A percentile compares a stretch with the other conserved stretches of the same genome.
Conservation (phyloP, 257 asterid genomes). For the Misopates orontium region DNA sequence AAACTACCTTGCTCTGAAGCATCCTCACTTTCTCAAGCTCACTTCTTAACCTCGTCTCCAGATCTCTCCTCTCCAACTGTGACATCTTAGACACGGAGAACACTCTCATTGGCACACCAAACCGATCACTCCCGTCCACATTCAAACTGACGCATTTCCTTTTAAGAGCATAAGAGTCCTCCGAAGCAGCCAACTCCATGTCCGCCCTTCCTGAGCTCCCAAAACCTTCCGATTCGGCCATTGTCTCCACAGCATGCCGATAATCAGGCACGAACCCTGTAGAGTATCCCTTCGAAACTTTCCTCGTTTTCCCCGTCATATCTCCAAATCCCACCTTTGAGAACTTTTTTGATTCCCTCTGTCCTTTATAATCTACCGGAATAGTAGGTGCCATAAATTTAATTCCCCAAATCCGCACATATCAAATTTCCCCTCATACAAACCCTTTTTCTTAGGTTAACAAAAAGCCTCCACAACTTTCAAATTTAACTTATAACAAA, state of each 20-base stretch:
- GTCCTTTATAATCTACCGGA: constrained; percentile 57
- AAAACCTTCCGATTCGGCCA: constrained; percentile 66
- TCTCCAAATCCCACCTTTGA: constrained; percentile 33
- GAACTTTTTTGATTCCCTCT: constrained; percentile 41
- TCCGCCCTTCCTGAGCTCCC: constrained; percentile 54
- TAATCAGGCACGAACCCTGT: constrained; percentile 63
- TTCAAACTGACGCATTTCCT: constrained; percentile 43
- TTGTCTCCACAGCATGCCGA: constrained; percentile 61
- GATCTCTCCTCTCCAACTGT: constrained; percentile 51
- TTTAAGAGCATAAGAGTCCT: constrained; percentile 36
- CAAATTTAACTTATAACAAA: not conserved
- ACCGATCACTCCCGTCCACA: constrained; percentile 42
- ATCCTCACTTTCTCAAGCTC: constrained; percentile 72
- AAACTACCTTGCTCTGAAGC: constrained; percentile 56
- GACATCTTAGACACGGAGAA: constrained; percentile 66
- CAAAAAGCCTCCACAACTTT: not conserved
- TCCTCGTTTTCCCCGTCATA: constrained; percentile 70
- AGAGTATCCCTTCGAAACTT: constrained; percentile 54
- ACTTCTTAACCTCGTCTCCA: constrained; percentile 50
- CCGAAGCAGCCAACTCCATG: constrained; percentile 44
- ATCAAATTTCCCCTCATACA: constrained; percentile 35
- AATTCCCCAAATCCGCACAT: constrained; percentile 44
- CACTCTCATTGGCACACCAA: constrained; percentile 53
- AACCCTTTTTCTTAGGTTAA: not conserved
- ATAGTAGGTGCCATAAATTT: constrained; percentile 62